Percentiles rank a stretch among this genome's conserved stretches.
phyloP scores from a whole-genome alignment of 163 green algal genomes.

The Prototheca stagnorum region DNA sequence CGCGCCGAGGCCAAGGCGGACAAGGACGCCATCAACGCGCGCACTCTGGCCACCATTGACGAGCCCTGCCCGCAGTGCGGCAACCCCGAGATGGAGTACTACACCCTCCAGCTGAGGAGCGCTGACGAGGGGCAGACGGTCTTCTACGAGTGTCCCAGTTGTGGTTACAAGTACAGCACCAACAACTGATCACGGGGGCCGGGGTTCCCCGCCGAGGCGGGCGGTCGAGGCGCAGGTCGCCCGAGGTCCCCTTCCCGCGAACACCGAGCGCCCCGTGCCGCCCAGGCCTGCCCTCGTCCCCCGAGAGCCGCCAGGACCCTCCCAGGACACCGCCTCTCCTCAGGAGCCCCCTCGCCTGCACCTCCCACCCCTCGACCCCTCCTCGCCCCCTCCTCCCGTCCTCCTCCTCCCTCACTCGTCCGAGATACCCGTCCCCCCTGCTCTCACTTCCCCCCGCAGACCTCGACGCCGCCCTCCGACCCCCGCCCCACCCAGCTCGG shows the following conservation, averaged over 20 bases:
- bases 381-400: no score
- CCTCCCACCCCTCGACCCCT: no score
- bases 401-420: no score
- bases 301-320: no score
- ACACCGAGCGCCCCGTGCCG: background rate
- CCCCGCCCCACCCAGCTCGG: no score
- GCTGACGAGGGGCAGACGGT: slow-evolving; percentile 79
- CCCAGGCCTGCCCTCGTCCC: background rate
- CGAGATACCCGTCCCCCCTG: no score
- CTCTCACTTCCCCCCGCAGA: no score
- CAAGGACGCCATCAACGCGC: slow-evolving; percentile 14
- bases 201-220: background rate
- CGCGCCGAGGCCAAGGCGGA: slow-evolving; percentile 22
- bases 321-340: no score
- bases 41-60: slow-evolving; percentile 51
- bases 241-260: background rate
- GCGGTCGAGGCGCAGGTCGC: background rate
- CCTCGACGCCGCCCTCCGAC: no score
- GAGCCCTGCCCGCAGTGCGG: slow-evolving; percentile 70
- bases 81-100: slow-evolving; percentile 63
- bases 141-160: slow-evolving; percentile 81
- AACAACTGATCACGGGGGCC: no score
- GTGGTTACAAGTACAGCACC: slow-evolving; percentile 26
- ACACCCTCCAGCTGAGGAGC: slow-evolving; percentile 85
- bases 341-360: no score